Conservation (phyloP, 2,329 filamentous ascomycete genomes). For the Canariomyces notabilis region DNA sequence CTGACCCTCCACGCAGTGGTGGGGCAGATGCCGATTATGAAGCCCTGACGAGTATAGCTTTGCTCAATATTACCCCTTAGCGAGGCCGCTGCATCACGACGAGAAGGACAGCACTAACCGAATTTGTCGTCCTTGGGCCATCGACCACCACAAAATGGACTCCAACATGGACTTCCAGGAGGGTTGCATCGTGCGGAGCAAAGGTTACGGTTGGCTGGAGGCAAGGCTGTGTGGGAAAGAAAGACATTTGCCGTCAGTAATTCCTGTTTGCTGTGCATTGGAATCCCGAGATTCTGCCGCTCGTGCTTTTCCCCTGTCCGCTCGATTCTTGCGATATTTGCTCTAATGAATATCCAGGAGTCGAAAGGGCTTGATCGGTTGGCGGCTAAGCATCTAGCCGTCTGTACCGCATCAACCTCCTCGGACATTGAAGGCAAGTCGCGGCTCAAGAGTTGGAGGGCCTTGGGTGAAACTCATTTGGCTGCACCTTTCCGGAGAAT, state of each 20-base stretch:
- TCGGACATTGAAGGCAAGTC: constrained; percentile 21
- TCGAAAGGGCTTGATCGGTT: neutral
- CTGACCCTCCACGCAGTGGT: no score
- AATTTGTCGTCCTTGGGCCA: no score
- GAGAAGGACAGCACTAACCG: constrained; percentile 7
- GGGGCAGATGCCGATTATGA: no score
- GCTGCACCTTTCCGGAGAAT: neutral
- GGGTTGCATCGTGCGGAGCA: constrained; percentile 11
- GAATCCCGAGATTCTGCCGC: neutral
- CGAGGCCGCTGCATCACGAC: constrained; percentile 3
- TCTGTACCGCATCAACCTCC: constrained; percentile 11
- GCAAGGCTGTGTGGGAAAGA: neutral
- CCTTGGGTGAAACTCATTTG: constrained; percentile 5
- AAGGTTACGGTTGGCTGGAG: neutral
- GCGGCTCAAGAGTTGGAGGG: constrained; percentile 22
- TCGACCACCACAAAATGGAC: neutral
- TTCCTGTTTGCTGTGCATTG: neutral
- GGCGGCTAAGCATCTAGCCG: constrained; percentile 11
- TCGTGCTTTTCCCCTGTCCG: no score
- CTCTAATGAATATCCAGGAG: neutral
- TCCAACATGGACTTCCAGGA: neutral
- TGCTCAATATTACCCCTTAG: no score
- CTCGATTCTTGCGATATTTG: no score
- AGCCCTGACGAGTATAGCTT: no score
- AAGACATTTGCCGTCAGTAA: no score